A percentile compares a stretch with the other conserved stretches of the same genome.
Conservation (phyloP, 2,329 filamentous ascomycete genomes). For the Purpureocillium takamizusanense region DNA sequence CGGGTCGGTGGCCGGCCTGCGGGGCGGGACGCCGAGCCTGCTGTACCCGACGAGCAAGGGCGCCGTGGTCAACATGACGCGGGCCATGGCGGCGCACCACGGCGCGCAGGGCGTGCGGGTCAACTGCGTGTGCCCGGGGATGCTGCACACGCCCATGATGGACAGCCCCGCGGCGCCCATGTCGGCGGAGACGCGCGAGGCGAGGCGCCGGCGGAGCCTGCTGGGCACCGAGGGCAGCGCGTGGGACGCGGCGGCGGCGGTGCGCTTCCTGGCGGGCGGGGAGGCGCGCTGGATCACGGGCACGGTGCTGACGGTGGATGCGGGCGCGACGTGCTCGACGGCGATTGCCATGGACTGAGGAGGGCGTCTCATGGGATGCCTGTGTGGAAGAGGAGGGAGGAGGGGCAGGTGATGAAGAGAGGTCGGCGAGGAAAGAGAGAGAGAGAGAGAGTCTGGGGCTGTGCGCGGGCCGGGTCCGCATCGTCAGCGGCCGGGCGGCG, state of each 20-base stretch:
- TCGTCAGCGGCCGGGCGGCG: no score
- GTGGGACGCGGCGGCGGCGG: constrained; percentile 31
- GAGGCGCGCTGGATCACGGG: constrained; percentile 36
- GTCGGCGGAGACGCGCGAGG: constrained; percentile 25
- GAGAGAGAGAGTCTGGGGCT: no score
- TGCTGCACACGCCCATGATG: constrained; percentile 41
- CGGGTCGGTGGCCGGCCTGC: constrained; percentile 48
- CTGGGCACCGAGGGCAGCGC: constrained; percentile 31
- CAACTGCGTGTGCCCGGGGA: constrained; percentile 40
- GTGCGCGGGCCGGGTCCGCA: no score
- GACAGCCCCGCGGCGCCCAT: constrained; percentile 23
- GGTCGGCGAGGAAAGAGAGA: no score
- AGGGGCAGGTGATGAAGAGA: no score
- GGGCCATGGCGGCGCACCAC: constrained; percentile 42
- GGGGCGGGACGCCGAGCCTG: constrained; percentile 34
- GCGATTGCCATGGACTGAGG: constrained; percentile 2
- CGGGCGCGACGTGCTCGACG: constrained; percentile 22
- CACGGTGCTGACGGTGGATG: constrained; percentile 30
- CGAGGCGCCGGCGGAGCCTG: constrained; percentile 27
- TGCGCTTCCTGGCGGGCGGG: constrained; percentile 28
- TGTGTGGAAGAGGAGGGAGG: not conserved
- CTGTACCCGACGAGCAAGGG: constrained; percentile 39
- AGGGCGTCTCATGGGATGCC: not conserved
- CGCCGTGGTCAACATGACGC: constrained; percentile 40
- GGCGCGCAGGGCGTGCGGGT: constrained; percentile 34